phyloP scores from a whole-genome alignment of 805 yeast species.

The Candida ulmi region DNA sequence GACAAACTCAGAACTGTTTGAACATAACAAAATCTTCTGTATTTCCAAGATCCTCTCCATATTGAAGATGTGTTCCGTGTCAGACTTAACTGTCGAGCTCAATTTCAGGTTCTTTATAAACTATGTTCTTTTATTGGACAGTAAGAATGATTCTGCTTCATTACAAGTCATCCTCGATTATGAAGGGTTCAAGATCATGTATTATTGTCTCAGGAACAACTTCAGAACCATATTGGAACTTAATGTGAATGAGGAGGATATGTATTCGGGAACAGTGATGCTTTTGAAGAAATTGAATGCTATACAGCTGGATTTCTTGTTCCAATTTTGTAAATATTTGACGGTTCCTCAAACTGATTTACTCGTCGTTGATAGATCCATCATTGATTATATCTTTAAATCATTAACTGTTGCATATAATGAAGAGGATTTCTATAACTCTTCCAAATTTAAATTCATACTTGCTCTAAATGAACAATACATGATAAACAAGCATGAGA shows the following conservation, averaged over 20 bases:
- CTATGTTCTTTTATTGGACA: conserved; percentile 38
- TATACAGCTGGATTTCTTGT: conserved; percentile 46
- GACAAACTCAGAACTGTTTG: conserved; percentile 30
- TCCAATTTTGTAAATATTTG: conserved; percentile 47
- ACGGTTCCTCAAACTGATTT: conserved; percentile 40
- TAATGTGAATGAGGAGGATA: conserved; percentile 23
- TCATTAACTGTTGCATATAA: conserved; percentile 39
- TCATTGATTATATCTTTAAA: conserved; percentile 42
- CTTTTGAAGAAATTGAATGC: conserved; percentile 33
- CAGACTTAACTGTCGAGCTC: conserved; percentile 8
- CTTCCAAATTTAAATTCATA: conserved; percentile 63
- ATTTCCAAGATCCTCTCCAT: conserved; percentile 44
- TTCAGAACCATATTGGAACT: conserved; percentile 6
- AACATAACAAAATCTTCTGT: conserved; percentile 36
- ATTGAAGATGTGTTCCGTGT: conserved; percentile 30
- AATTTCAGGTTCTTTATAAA: conserved; percentile 36
- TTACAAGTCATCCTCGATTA: conserved; percentile 43
- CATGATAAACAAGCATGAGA: conserved; percentile 50
- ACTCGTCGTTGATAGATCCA: conserved; percentile 33
- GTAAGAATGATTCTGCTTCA: conserved; percentile 35
- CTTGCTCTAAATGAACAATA: conserved; percentile 84
- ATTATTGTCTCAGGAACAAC: conserved; percentile 33
- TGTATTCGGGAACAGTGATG: conserved; percentile 27
- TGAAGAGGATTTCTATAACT: conserved; percentile 53
- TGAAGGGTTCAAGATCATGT: conserved; percentile 45